Evolutionary conservation across 2,329 filamentous ascomycete species (phyloP).

Genomic region (Pseudonectria buxi): DNA sequence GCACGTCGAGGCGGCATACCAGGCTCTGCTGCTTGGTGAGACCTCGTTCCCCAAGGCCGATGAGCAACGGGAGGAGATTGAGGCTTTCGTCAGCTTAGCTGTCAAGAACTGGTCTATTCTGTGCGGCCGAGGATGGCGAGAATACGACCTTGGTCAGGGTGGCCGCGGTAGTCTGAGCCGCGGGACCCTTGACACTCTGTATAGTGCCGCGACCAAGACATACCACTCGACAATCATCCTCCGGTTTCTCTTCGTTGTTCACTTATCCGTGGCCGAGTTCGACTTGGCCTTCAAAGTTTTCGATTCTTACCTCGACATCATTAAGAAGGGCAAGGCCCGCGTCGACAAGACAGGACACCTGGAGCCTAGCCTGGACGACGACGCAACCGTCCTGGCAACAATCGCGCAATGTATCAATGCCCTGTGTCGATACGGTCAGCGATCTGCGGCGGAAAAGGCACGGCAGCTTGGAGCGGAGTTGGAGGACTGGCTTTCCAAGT

Average conservation of each 20-base stretch:
- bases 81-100: constrained; percentile 71
- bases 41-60: constrained; percentile 80
- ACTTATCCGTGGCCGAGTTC: constrained; percentile 83
- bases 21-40: constrained; percentile 69
- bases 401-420: constrained; percentile 73
- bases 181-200: constrained; percentile 78
- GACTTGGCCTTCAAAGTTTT: constrained; percentile 86
- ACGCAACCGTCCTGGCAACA: constrained; percentile 69
- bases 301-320: constrained; percentile 84
- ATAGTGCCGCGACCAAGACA: constrained; percentile 83
- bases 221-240: constrained; percentile 92
- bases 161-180: constrained; percentile 70
- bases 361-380: constrained; percentile 69
- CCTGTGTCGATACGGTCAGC: constrained; percentile 74
- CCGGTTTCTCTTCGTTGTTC: constrained; percentile 78
- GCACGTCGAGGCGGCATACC: constrained; percentile 71
- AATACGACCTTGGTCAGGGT: constrained; percentile 73
- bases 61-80: constrained; percentile 70
- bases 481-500: constrained; percentile 66
- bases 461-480: constrained; percentile 63
- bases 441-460: constrained; percentile 71
- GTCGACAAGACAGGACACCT: constrained; percentile 69
- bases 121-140: constrained; percentile 72
- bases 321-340: constrained; percentile 76
- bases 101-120: constrained; percentile 81